Evolutionary conservation across 768 basidiomycete genomes (phyloP).

Genomic region (Hydnomerulius pinastri): DNA sequence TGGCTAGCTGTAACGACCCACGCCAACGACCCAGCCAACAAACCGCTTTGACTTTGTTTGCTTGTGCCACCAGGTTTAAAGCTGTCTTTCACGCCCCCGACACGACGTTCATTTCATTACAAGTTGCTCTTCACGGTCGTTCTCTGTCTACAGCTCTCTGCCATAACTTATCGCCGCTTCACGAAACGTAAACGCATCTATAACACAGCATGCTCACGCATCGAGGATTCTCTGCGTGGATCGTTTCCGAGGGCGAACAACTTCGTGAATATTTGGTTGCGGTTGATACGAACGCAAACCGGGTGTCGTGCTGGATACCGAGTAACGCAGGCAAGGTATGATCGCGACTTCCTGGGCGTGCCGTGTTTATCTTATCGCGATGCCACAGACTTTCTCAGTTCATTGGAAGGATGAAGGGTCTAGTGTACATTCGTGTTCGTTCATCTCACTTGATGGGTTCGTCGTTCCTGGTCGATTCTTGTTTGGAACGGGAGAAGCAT

Average conservation of each 20-base stretch:
- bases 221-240: slow-evolving; percentile 72
- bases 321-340: slow-evolving; percentile 58
- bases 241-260: slow-evolving; percentile 49
- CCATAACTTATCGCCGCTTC: slow-evolving; percentile 10
- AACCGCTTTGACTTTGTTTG: too few relatives aligned
- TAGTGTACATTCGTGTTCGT: slow-evolving; percentile 54
- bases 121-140: slow-evolving; percentile 6
- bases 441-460: slow-evolving; percentile 65
- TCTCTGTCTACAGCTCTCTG: background rate
- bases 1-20: background rate
- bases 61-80: background rate
- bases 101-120: slow-evolving; percentile 7
- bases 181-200: background rate
- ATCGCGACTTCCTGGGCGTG: slow-evolving; percentile 3
- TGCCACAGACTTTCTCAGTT: slow-evolving; percentile 53
- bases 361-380: slow-evolving; percentile 4
- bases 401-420: slow-evolving; percentile 67
- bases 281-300: slow-evolving; percentile 43
- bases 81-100: background rate
- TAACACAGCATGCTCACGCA: slow-evolving; percentile 47
- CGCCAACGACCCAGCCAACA: too few relatives aligned
- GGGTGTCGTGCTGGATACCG: slow-evolving; percentile 70
- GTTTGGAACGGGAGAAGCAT: slow-evolving; percentile 54
- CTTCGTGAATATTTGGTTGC: slow-evolving; percentile 60
- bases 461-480: slow-evolving; percentile 64